These are phyloP conservation scores for Hymenotorrendiella dingleyae DNA, from an alignment of 2,329 filamentous ascomycete species.

Conservation along the genomic window DNA sequence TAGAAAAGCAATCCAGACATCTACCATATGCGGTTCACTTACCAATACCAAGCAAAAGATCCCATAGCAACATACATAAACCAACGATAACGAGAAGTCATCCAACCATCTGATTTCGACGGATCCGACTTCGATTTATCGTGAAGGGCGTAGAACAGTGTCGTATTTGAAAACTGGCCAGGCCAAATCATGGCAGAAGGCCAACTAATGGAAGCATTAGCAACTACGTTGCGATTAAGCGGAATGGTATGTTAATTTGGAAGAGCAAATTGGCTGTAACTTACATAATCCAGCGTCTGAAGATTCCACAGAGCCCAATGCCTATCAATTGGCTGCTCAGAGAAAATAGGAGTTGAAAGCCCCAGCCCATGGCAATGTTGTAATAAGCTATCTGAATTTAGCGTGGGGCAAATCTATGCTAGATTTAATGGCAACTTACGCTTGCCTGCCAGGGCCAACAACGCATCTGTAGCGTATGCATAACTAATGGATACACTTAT, in stretches of 20 bases:
- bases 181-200: slow-evolving; percentile 24
- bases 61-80: slow-evolving; percentile 34
- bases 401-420: neutral
- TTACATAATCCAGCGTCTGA: slow-evolving; percentile 55
- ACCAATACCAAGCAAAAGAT: slow-evolving; percentile 46
- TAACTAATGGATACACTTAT: slow-evolving; percentile 17
- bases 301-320: slow-evolving; percentile 55
- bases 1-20: too few relatives aligned
- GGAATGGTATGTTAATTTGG: too few relatives aligned
- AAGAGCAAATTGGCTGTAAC: too few relatives aligned
- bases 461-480: slow-evolving; percentile 66
- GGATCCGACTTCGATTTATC: slow-evolving; percentile 52
- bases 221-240: too few relatives aligned
- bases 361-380: slow-evolving; percentile 50
- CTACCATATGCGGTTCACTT: too few relatives aligned
- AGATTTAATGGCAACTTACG: neutral
- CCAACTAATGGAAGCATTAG: slow-evolving; percentile 1
- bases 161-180: slow-evolving; percentile 15
- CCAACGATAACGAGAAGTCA: slow-evolving; percentile 35
- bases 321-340: slow-evolving; percentile 58
- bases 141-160: slow-evolving; percentile 43
- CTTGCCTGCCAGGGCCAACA: slow-evolving; percentile 54
- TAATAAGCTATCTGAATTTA: slow-evolving; percentile 57
- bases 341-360: slow-evolving; percentile 53
- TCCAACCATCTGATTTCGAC: slow-evolving; percentile 49